Base-by-base conservation (phyloP, 1,284 basidiomycete species). In the Coniophora puteana region DNA sequence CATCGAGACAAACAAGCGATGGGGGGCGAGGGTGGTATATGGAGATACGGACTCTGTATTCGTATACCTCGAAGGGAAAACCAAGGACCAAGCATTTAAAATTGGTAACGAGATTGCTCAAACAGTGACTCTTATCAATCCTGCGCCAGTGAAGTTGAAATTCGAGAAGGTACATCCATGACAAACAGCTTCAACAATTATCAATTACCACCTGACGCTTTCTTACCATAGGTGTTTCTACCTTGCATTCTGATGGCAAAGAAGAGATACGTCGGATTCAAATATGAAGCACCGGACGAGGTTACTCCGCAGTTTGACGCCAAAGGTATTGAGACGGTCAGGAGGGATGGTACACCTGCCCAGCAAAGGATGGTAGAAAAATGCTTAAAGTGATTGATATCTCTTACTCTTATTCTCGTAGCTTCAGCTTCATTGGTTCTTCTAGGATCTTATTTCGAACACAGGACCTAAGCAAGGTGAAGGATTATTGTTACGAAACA, bases 101-200 rank as follows among this genome's bases (percentile, higher is more conserved):
- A 89, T 98, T 40, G 95, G 95, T 7, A 72, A 94, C 49, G 89
- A 94, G 48, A 98, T 99, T 38, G 88, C 93, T 4, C 85, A 94
- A 39, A 74, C 78, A 0, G 79, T 99, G 41, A 98, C 96, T 2
- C 72, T 78, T 1, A 68, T 80, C 57, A 98, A 98, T 54, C 96
- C 94, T 0, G 74, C 81, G 6, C 96, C 95, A 0, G 74, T 99
- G 49, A 96, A 93, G 63, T 78, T 99, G 46, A 97, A 97, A 62
- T 97, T 99, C 51, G 96, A 99, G 60, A 99, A 99, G 76, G 93
- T 86, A n/a, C n/a, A n/a, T n/a, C n/a, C n/a, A n/a, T n/a, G n/a
- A n/a, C n/a, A n/a, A n/a, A n/a, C n/a, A n/a, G n/a, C n/a, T n/a
- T 20, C 23, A 10, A 16, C n/a, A 33, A 21, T 17, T 30, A 32